phyloP scores from a whole-genome alignment of 2,329 filamentous ascomycete genomes.

The Clarireedia sp. region DNA sequence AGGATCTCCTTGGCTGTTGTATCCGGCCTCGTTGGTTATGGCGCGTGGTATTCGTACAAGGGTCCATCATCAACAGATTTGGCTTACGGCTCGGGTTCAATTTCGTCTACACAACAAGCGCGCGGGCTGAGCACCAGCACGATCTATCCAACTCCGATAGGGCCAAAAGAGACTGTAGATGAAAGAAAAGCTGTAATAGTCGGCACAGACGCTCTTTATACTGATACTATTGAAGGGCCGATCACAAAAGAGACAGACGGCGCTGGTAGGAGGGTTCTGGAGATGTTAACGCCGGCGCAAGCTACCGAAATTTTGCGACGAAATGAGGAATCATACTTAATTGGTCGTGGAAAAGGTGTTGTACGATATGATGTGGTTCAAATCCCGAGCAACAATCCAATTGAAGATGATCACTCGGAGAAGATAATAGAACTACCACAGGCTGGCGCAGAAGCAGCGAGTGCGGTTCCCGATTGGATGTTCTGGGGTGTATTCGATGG shows the following conservation, averaged over 20 bases:
- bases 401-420: conserved; percentile 96
- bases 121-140: conserved; percentile 19
- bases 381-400: conserved; percentile 91
- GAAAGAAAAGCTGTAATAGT: conserved; percentile 70
- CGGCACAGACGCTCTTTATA: conserved; percentile 83
- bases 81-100: conserved; percentile 1
- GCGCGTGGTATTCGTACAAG: conserved; percentile 68
- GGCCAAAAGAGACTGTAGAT: conserved; percentile 21
- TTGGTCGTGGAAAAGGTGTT: conserved; percentile 83
- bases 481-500: conserved; percentile 99
- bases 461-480: conserved; percentile 82
- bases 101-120: conserved; percentile 24
- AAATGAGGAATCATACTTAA: conserved; percentile 85
- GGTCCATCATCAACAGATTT: conserved; percentile 23
- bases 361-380: conserved; percentile 93
- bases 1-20: conserved; percentile 59
- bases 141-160: conserved; percentile 15
- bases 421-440: conserved; percentile 89
- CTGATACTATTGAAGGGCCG: conserved; percentile 76
- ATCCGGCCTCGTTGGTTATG: conserved; percentile 62
- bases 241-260: conserved; percentile 83
- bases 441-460: conserved; percentile 39
- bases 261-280: conserved; percentile 75
- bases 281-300: conserved; percentile 95
- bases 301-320: conserved; percentile 81